phyloP scores from a whole-genome alignment of 495 filamentous ascomycete species.

The Endocarpon pusillum region DNA sequence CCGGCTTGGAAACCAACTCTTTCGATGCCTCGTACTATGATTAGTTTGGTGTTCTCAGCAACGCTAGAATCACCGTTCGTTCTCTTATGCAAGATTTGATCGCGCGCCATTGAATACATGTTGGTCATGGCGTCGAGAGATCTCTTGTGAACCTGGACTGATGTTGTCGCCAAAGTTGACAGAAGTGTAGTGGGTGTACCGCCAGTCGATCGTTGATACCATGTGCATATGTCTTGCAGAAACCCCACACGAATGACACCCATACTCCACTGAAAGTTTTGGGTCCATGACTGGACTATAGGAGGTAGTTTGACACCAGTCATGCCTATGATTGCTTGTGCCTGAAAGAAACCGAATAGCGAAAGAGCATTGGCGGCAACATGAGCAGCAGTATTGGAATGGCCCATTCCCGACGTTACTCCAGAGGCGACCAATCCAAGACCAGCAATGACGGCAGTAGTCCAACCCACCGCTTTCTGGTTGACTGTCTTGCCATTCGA shows the following conservation, averaged over 20 bases:
- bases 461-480: conserved; percentile 65
- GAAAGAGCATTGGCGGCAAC: conserved; percentile 70
- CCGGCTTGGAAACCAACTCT: conserved; percentile 62
- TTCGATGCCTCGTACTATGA: conserved; percentile 59
- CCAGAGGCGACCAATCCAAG: conserved; percentile 56
- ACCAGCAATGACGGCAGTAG: conserved; percentile 56
- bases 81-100: conserved; percentile 30
- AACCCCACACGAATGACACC: conserved; percentile 68
- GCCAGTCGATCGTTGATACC: conserved; percentile 77
- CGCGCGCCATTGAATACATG: conserved; percentile 26
- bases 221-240: conserved; percentile 61
- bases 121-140: conserved; percentile 21
- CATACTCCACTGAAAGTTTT: conserved; percentile 86
- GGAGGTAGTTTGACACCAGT: conserved; percentile 55
- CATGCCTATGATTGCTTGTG: conserved; percentile 70
- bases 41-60: conserved; percentile 27
- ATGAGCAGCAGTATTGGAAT: conserved; percentile 84
- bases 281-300: conserved; percentile 69
- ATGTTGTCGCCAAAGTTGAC: conserved; percentile 44
- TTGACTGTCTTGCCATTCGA: conserved; percentile 77
- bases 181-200: conserved; percentile 65
- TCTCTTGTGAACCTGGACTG: conserved; percentile 63
- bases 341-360: conserved; percentile 78
- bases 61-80: conserved; percentile 24
- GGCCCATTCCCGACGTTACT: conserved; percentile 49